phyloP scores from a whole-genome alignment of 805 yeast species.

The Barnettozyma wickerhamii region DNA sequence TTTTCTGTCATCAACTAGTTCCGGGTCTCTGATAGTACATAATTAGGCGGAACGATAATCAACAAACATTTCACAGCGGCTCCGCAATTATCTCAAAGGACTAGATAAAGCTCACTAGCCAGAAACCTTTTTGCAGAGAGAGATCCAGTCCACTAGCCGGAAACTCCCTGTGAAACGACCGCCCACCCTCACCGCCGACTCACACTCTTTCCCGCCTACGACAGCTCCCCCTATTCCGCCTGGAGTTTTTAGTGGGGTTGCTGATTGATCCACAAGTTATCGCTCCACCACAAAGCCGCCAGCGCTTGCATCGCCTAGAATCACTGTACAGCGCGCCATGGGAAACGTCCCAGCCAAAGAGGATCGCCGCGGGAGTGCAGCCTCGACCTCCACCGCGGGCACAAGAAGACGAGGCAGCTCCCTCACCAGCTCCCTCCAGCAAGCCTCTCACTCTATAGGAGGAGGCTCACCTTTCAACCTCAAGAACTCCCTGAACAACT shows the following conservation, averaged over 20 bases:
- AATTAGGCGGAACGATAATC: too few species aligned
- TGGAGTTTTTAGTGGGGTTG: not conserved
- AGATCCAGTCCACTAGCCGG: too few species aligned
- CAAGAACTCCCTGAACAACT: constrained; percentile 31
- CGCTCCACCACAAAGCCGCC: not conserved
- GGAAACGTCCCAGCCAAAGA: constrained; percentile 46
- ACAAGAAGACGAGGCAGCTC: constrained; percentile 17
- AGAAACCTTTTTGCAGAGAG: too few species aligned
- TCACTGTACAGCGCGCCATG: constrained; percentile 24
- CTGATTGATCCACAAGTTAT: not conserved
- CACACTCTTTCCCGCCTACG: too few species aligned
- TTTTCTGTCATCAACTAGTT: too few species aligned
- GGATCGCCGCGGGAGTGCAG: constrained; percentile 25
- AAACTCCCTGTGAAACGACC: too few species aligned
- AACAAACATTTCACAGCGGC: too few species aligned
- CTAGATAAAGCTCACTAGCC: too few species aligned
- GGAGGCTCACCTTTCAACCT: constrained; percentile 1
- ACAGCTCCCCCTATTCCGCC: too few species aligned
- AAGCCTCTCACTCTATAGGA: constrained; percentile 8
- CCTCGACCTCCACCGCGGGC: constrained; percentile 1
- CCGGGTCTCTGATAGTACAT: too few species aligned
- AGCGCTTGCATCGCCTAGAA: not conserved
- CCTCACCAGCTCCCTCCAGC: constrained; percentile 11
- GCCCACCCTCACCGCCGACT: too few species aligned
- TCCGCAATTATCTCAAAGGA: too few species aligned